phyloP scores from a whole-genome alignment of 257 asterid genomes.

The Echites panduratus region DNA sequence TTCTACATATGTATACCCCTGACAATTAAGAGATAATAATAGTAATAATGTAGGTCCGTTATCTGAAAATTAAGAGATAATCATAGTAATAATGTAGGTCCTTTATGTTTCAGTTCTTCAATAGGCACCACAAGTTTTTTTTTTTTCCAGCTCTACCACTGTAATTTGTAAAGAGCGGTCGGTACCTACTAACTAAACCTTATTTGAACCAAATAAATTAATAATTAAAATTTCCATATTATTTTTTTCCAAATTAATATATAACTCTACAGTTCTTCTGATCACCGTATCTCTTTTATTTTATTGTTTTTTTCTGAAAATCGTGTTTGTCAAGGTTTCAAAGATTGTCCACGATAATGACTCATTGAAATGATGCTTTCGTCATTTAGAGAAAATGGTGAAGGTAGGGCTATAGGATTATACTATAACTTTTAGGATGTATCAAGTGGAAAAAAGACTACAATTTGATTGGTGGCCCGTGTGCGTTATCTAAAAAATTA shows the following conservation, averaged over 20 bases:
- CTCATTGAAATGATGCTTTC: too few species aligned
- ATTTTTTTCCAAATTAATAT: background rate
- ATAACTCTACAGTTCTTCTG: background rate
- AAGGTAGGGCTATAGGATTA: too few species aligned
- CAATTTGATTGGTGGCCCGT: background rate
- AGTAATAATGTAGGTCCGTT: slow-evolving; percentile 6
- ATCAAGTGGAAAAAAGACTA: background rate
- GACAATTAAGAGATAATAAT: background rate
- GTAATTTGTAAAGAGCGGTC: background rate
- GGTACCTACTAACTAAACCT: background rate
- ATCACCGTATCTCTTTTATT: background rate
- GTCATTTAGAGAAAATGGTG: too few species aligned
- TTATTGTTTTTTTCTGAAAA: background rate
- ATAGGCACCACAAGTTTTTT: slow-evolving; percentile 1
- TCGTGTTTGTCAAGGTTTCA: background rate
- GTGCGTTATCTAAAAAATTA: background rate
- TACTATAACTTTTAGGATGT: background rate
- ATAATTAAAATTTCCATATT: background rate
- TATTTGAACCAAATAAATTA: background rate
- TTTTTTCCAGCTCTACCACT: background rate
- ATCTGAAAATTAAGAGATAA: background rate
- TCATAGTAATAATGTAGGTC: slow-evolving; percentile 1
- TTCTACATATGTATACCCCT: background rate
- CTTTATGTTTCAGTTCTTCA: background rate
- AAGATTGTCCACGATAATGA: background rate